Conservation (phyloP, 108 stramenopile species). For the Skeletonema costatum region DNA sequence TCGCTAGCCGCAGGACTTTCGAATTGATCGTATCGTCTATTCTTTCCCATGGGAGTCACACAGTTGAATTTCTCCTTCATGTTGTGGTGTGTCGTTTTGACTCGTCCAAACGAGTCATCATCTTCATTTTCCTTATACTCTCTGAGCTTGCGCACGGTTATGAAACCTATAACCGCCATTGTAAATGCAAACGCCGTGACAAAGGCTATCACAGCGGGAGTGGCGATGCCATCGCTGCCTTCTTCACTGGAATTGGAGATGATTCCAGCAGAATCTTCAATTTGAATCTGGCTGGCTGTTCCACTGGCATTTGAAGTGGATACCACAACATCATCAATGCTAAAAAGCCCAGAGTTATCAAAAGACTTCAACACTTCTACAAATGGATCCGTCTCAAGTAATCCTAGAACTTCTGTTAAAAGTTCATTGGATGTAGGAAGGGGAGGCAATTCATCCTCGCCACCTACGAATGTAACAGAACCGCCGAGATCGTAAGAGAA, state of each 20-base stretch:
- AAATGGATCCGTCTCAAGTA: background rate
- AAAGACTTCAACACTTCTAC: background rate
- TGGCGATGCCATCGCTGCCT: background rate
- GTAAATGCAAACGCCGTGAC: background rate
- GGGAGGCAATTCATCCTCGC: background rate
- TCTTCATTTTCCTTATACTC: background rate
- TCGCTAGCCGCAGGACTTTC: slow-evolving; percentile 1
- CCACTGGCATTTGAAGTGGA: background rate
- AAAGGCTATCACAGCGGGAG: background rate
- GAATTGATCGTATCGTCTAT: background rate
- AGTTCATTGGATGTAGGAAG: background rate
- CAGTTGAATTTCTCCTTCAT: background rate
- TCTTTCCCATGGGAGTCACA: background rate
- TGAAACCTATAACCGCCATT: background rate
- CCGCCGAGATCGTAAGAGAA: background rate
- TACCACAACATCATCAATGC: background rate
- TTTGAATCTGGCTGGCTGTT: background rate
- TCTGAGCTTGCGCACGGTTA: background rate
- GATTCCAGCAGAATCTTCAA: background rate
- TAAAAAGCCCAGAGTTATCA: background rate
- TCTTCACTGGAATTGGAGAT: background rate
- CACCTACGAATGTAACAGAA: background rate
- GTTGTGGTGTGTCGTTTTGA: background rate
- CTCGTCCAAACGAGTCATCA: background rate
- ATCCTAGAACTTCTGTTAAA: background rate